phyloP scores from a whole-genome alignment of 1,284 basidiomycete species.

The Puccinia polysora region DNA sequence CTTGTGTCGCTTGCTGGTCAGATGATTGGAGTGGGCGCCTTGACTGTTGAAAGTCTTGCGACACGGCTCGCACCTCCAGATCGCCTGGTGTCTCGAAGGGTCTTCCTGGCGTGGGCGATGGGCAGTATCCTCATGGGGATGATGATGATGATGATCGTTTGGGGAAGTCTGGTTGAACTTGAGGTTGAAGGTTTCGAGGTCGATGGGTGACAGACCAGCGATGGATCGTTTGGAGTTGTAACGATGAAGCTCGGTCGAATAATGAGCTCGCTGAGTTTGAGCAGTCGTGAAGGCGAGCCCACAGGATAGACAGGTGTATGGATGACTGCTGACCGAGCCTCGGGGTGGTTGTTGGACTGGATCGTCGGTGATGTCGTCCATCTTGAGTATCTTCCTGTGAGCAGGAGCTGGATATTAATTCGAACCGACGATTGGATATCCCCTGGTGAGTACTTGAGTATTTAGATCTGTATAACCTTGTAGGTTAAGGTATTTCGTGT shows the following conservation, averaged over 20 bases:
- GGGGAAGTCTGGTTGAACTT: slow-evolving; percentile 66
- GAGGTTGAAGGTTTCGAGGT: slow-evolving; percentile 72
- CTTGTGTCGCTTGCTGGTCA: slow-evolving; percentile 84
- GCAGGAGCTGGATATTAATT: too few relatives aligned
- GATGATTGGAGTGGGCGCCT: slow-evolving; percentile 81
- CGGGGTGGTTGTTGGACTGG: too few relatives aligned
- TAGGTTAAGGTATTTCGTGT: too few relatives aligned
- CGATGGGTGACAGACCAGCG: slow-evolving; percentile 81
- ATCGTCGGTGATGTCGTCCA: neutral
- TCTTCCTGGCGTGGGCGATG: too few relatives aligned
- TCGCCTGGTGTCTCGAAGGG: neutral
- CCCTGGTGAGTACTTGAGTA: too few relatives aligned
- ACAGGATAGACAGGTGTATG: slow-evolving; percentile 87
- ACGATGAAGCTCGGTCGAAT: slow-evolving; percentile 87
- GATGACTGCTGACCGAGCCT: too few relatives aligned
- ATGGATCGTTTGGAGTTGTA: slow-evolving; percentile 99
- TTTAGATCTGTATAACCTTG: too few relatives aligned
- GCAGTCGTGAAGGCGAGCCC: slow-evolving; percentile 79
- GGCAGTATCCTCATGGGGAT: too few relatives aligned
- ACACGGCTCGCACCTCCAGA: slow-evolving; percentile 28
- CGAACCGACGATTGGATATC: too few relatives aligned
- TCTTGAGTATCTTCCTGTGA: too few relatives aligned
- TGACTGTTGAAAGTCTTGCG: slow-evolving; percentile 86
- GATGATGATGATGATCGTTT: too few relatives aligned
- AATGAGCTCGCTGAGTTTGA: slow-evolving; percentile 83